Evolutionary conservation across 2,329 filamentous ascomycete genomes (phyloP).

Genomic region (Fusarium poae): DNA sequence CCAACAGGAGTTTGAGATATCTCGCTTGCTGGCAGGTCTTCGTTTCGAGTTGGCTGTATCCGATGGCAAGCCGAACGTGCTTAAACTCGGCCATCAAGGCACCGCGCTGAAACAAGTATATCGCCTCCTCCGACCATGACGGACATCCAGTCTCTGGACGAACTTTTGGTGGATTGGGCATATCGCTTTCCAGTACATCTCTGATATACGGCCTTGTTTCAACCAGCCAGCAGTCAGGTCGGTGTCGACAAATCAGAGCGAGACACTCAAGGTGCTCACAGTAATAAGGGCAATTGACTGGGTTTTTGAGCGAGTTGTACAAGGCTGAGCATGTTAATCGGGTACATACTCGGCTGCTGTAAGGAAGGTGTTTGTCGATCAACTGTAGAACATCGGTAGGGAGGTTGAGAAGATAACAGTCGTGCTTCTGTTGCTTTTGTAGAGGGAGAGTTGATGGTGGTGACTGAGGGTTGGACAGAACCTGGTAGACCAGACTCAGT

Average conservation of each 20-base stretch:
- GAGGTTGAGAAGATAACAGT: not conserved
- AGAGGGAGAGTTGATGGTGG: too few relatives aligned
- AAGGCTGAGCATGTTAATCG: not conserved
- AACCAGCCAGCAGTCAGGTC: slow-evolving; percentile 12
- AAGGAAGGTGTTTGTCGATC: not conserved
- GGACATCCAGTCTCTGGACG: not conserved
- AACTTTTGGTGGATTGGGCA: not conserved
- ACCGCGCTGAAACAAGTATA: accelerated
- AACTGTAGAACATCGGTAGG: not conserved
- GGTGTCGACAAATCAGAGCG: not conserved
- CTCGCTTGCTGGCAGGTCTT: not conserved
- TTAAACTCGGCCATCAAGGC: not conserved
- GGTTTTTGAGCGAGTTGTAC: not conserved
- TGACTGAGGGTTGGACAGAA: too few relatives aligned
- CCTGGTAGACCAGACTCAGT: not conserved
- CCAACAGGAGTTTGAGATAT: slow-evolving; percentile 3
- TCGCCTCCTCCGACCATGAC: accelerated
- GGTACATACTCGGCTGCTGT: slow-evolving; percentile 2
- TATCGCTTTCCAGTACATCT: not conserved
- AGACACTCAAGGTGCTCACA: not conserved
- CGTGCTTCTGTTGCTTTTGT: not conserved
- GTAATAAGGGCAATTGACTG: accelerated
- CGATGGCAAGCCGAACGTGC: slow-evolving; percentile 18
- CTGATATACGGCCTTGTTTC: not conserved
- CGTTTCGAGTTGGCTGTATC: slow-evolving; percentile 4